Evolutionary conservation across 805 yeast species (phyloP).

Genomic region (Candida chilensis): DNA sequence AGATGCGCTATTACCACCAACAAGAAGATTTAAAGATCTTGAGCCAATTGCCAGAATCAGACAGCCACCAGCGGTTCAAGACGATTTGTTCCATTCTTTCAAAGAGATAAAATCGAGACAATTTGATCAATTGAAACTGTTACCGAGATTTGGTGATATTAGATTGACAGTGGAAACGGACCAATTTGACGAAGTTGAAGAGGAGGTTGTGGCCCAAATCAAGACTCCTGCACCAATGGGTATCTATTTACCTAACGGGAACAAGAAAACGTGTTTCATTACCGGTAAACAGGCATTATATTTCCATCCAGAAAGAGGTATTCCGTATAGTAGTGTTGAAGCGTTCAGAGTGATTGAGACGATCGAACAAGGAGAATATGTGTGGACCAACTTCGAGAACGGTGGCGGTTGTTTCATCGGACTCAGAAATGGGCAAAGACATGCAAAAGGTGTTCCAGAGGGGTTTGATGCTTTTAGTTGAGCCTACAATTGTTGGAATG

Average conservation of each 20-base stretch:
- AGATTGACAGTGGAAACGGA: constrained; percentile 29
- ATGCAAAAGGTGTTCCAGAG: constrained; percentile 83
- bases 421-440: constrained; percentile 28
- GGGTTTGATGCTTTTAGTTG: constrained; percentile 42
- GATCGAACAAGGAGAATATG: constrained; percentile 36
- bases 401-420: constrained; percentile 40
- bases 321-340: constrained; percentile 79
- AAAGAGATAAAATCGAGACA: constrained; percentile 10
- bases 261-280: constrained; percentile 59
- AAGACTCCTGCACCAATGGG: constrained; percentile 71
- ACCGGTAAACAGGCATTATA: constrained; percentile 76
- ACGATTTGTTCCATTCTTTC: constrained; percentile 5
- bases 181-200: constrained; percentile 34
- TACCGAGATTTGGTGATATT: constrained; percentile 60
- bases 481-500: constrained; percentile 1
- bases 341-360: constrained; percentile 58
- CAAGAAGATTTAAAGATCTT: constrained; percentile 43
- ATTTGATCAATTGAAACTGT: constrained; percentile 30
- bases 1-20: constrained; percentile 42
- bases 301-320: constrained; percentile 81
- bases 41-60: constrained; percentile 40
- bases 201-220: constrained; percentile 37
- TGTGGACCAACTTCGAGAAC: constrained; percentile 41
- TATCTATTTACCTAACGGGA: constrained; percentile 60
- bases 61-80: constrained; percentile 4